phyloP scores from a whole-genome alignment of 2,329 filamentous ascomycete species.

The Venturia effusa region DNA sequence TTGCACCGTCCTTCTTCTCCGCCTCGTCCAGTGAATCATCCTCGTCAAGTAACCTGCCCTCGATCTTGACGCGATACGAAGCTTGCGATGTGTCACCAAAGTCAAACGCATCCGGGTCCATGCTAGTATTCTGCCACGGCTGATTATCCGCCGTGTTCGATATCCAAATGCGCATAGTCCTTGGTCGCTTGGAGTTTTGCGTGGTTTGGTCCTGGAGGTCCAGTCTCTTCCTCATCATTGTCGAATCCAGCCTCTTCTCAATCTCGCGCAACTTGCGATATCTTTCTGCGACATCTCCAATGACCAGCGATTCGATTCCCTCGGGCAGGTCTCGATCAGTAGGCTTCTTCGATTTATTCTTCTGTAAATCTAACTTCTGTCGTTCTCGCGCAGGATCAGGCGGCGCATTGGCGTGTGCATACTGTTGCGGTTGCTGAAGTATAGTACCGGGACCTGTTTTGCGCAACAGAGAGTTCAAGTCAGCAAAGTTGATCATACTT shows the following conservation, averaged over 20 bases:
- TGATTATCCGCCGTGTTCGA: slow-evolving; percentile 92
- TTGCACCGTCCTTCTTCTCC: slow-evolving; percentile 28
- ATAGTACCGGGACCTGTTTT: slow-evolving; percentile 16
- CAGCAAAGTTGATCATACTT: slow-evolving; percentile 36
- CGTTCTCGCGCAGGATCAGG: slow-evolving; percentile 36
- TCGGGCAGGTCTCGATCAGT: slow-evolving; percentile 94
- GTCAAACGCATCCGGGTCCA: slow-evolving; percentile 68
- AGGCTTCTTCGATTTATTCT: slow-evolving; percentile 76
- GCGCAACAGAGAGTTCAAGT: slow-evolving; percentile 35
- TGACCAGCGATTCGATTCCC: slow-evolving; percentile 65
- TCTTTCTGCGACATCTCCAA: slow-evolving; percentile 69
- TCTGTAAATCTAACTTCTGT: slow-evolving; percentile 54
- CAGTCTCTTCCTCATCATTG: slow-evolving; percentile 86
- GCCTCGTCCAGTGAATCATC: slow-evolving; percentile 38
- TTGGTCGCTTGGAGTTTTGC: slow-evolving; percentile 65
- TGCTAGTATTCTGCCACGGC: slow-evolving; percentile 68
- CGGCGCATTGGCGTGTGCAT: slow-evolving; percentile 25
- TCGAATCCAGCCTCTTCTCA: slow-evolving; percentile 80
- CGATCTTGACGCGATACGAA: slow-evolving; percentile 82
- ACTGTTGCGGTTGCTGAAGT: not conserved
- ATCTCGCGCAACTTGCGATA: slow-evolving; percentile 79
- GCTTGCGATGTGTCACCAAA: slow-evolving; percentile 68
- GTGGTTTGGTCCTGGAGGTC: slow-evolving; percentile 78
- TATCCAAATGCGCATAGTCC: slow-evolving; percentile 85
- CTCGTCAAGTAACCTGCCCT: slow-evolving; percentile 65